Evolutionary conservation across 1,284 basidiomycete species (phyloP).

Genomic region (Mixia osmundae): DNA sequence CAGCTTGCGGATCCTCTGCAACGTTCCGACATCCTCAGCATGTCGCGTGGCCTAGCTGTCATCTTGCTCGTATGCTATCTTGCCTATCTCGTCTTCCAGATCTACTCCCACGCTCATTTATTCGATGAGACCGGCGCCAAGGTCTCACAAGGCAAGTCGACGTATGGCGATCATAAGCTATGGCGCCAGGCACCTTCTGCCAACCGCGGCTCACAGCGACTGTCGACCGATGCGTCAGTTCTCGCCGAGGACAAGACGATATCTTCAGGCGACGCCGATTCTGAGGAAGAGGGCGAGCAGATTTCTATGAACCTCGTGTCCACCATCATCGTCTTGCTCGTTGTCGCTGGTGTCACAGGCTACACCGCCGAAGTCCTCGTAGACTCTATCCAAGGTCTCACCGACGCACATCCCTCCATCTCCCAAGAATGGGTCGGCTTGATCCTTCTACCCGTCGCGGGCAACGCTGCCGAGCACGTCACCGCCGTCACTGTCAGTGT

Average conservation of each 20-base stretch:
- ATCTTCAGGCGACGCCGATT: neutral
- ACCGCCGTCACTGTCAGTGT: slow-evolving; percentile 20
- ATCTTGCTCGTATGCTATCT: slow-evolving; percentile 39
- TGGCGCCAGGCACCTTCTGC: slow-evolving; percentile 11
- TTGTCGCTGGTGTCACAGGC: slow-evolving; percentile 38
- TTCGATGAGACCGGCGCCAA: slow-evolving; percentile 28
- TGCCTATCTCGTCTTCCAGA: slow-evolving; percentile 43
- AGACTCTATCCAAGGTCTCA: slow-evolving; percentile 25
- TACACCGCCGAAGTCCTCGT: slow-evolving; percentile 27
- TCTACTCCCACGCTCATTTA: slow-evolving; percentile 54
- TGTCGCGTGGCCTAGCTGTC: slow-evolving; percentile 60
- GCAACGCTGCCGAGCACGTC: slow-evolving; percentile 18
- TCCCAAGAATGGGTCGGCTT: slow-evolving; percentile 23
- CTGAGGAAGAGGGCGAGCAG: slow-evolving; percentile 28
- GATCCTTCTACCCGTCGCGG: slow-evolving; percentile 21
- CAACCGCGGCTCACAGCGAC: neutral
- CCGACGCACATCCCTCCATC: slow-evolving; percentile 25
- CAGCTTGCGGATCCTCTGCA: slow-evolving; percentile 23
- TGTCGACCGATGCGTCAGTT: neutral
- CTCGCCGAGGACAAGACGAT: slow-evolving; percentile 1
- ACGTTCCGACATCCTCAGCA: slow-evolving; percentile 33
- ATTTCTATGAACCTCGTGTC: slow-evolving; percentile 33
- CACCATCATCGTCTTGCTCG: slow-evolving; percentile 32
- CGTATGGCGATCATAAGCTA: too few relatives aligned
- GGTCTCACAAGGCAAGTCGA: too few relatives aligned